Base-by-base conservation (phyloP, 305 asterid genomes). In the Rubia balearica region DNA sequence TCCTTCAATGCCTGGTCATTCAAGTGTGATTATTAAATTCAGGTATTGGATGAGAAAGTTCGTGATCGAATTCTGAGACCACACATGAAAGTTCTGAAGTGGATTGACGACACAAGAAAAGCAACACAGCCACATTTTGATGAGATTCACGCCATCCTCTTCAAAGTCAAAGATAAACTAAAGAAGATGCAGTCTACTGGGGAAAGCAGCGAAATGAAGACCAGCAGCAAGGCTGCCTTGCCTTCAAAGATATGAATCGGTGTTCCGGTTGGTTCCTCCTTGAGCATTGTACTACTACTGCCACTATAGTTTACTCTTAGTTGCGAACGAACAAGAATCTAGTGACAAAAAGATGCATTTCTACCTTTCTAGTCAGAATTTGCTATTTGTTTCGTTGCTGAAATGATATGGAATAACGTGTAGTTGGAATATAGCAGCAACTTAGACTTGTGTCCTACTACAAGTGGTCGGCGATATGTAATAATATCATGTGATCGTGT, bases 51-150 rank as follows among this genome's bases (percentile, higher is more conserved):
- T 66, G 88, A 84, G 74, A 73, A 75, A 27, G 88, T 87, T 14
- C 80, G 78, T 7, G 81, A 75, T 1, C 88, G 89, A 48, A 75
- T 92, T 70, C 65, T 90, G 41, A 77, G 88, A 56, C 93, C 97
- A 57, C 83, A 82, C 83, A 80, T 77, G 76, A 89, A 76, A 80
- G 79, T 90, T 71, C 66, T 80, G 86, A 81, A 86, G 81, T 92
- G 97, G 97, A 76, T 92, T 9, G 88, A 90, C n/a, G 88, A 87
- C 68, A 83, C 86, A 33, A 87, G 78, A 85, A 80, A 72, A 21
- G 98, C 91, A 71, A 84, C 85, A 10, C 82, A 75, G 5, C 98
- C 98, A 74, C 82, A 92, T 81, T 92, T 92, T 61, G 90, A 87
- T 57, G 96, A 89, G 70, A 69, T 88, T 11, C 89, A 86, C 60